Conservation (phyloP, 805 yeast genomes). For the Metschnikowia kunwiensis region DNA sequence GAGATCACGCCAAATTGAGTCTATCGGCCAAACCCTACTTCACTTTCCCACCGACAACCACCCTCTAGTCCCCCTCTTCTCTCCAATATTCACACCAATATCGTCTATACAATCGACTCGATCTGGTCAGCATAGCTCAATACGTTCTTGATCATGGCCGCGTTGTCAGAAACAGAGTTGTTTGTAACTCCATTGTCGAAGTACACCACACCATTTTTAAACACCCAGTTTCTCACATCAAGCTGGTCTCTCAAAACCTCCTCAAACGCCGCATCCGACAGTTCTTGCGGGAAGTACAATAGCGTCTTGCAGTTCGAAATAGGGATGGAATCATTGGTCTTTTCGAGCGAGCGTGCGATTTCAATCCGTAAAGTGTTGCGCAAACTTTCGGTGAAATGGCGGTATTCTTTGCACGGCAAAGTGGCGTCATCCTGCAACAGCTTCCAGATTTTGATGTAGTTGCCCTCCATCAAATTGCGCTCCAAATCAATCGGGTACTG, state of each 20-base stretch:
- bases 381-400: slow-evolving; percentile 70
- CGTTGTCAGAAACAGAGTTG: slow-evolving; percentile 31
- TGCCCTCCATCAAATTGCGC: slow-evolving; percentile 94
- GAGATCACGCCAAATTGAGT: too few relatives aligned
- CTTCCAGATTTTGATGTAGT: slow-evolving; percentile 87
- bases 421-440: slow-evolving; percentile 54
- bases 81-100: too few relatives aligned
- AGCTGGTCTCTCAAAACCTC: slow-evolving; percentile 30
- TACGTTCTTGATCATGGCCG: slow-evolving; percentile 62
- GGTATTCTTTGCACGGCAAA: slow-evolving; percentile 72
- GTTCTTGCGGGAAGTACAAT: slow-evolving; percentile 59
- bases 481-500: slow-evolving; percentile 87
- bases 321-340: slow-evolving; percentile 73
- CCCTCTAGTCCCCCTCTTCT: too few relatives aligned
- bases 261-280: slow-evolving; percentile 33
- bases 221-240: slow-evolving; percentile 53
- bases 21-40: too few relatives aligned
- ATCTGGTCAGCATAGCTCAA: slow-evolving; percentile 84
- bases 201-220: slow-evolving; percentile 49
- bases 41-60: too few relatives aligned
- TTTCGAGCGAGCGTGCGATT: slow-evolving; percentile 79
- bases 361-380: slow-evolving; percentile 79
- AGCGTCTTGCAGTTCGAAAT: slow-evolving; percentile 77
- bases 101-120: slow-evolving; percentile 75
- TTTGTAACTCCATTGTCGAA: slow-evolving; percentile 54